Evolutionary conservation across 345 rosid species (phyloP).

Genomic region (Syzygium grande): DNA sequence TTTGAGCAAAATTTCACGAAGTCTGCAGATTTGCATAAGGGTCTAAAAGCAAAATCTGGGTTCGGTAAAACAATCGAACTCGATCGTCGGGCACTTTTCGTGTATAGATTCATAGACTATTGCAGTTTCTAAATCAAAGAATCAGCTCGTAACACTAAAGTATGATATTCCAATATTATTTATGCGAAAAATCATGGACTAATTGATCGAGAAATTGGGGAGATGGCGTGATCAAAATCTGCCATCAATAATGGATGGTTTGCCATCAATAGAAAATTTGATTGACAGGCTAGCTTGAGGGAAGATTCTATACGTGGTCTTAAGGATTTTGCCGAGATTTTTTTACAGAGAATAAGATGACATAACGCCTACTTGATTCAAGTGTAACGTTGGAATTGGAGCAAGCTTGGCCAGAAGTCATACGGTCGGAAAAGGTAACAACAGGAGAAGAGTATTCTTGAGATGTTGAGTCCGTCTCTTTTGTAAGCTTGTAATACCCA

Average conservation of each 20-base stretch:
- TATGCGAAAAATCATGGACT: background rate
- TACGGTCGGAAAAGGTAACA: background rate
- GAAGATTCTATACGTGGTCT: background rate
- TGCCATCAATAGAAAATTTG: background rate
- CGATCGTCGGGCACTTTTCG: background rate
- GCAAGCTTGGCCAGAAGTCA: background rate
- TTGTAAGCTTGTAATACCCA: background rate
- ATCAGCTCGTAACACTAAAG: background rate
- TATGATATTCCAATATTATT: background rate
- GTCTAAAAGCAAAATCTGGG: background rate
- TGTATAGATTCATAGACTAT: background rate
- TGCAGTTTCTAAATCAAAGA: background rate
- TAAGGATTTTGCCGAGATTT: background rate
- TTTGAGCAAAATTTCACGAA: background rate
- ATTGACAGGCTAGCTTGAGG: background rate
- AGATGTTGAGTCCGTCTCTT: background rate
- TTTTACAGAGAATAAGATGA: background rate
- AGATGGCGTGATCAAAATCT: background rate
- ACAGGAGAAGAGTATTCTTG: background rate
- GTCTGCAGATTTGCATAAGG: background rate
- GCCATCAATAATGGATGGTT: background rate
- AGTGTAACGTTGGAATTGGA: background rate
- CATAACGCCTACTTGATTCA: background rate
- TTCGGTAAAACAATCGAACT: background rate
- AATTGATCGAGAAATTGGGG: background rate